Evolutionary conservation across 2,329 filamentous ascomycete genomes (phyloP).

Genomic region (Rhynchosporium agropyri): DNA sequence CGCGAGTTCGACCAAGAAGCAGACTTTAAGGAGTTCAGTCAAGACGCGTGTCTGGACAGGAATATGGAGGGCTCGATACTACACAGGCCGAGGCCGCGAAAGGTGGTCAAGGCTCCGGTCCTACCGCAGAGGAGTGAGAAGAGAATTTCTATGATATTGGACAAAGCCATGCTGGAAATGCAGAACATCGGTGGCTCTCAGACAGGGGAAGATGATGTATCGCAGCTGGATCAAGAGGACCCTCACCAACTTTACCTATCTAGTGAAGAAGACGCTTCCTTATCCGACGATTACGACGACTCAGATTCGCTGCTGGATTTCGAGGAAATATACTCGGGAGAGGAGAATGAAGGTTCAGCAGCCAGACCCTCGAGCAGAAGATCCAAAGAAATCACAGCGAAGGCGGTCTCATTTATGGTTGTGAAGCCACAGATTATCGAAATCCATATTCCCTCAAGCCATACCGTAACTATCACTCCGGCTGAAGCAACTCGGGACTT

Average conservation of each 20-base stretch:
- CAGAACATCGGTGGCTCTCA: constrained; percentile 33
- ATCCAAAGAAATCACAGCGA: constrained; percentile 57
- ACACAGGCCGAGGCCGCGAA: constrained; percentile 31
- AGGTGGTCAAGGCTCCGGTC: constrained; percentile 31
- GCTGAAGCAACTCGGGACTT: constrained; percentile 17
- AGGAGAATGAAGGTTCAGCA: constrained; percentile 39
- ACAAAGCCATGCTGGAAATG: constrained; percentile 37
- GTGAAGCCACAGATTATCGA: constrained; percentile 53
- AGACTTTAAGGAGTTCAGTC: constrained; percentile 32
- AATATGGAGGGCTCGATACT: constrained; percentile 40
- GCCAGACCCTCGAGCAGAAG: constrained; percentile 33
- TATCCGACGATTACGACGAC: constrained; percentile 62
- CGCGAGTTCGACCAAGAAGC: constrained; percentile 26
- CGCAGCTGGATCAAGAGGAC: constrained; percentile 34
- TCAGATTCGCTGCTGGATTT: constrained; percentile 55
- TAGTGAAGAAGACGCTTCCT: constrained; percentile 67
- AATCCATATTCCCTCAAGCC: constrained; percentile 25
- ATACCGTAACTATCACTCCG: constrained; percentile 19
- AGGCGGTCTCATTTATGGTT: constrained; percentile 61
- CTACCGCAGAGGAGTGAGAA: constrained; percentile 37
- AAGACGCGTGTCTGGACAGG: constrained; percentile 34
- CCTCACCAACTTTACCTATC: constrained; percentile 66
- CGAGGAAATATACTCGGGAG: constrained; percentile 23
- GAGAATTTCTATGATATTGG: constrained; percentile 35
- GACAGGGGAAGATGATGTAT: constrained; percentile 26